Percentiles rank a stretch among this genome's conserved stretches.
phyloP scores from a whole-genome alignment of 768 basidiomycete genomes.

The Amanita pseudoporphyria region DNA sequence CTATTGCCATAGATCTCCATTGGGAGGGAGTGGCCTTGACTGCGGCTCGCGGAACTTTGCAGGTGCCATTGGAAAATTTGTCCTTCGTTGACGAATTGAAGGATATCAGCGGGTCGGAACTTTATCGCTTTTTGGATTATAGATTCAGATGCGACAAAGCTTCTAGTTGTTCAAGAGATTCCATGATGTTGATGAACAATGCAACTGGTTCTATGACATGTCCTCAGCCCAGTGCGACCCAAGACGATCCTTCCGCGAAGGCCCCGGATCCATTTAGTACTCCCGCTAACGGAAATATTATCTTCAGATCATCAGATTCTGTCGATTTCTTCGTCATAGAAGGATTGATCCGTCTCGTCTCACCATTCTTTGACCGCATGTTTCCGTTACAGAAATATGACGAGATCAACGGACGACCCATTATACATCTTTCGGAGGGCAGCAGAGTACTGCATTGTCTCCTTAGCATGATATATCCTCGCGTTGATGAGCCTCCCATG shows the following conservation, averaged over 20 bases:
- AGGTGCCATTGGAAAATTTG: conserved; percentile 28
- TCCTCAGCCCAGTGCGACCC: background rate
- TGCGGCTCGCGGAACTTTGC: conserved; percentile 25
- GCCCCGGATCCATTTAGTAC: background rate
- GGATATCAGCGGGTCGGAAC: background rate
- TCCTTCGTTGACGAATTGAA: background rate
- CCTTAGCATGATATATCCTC: conserved; percentile 6
- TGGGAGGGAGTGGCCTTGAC: conserved; percentile 12
- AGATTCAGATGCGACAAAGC: background rate
- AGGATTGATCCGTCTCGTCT: background rate
- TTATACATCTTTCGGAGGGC: conserved; percentile 11
- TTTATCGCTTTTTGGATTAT: conserved; percentile 1
- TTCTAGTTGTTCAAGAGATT: background rate
- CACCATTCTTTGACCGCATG: conserved; percentile 17
- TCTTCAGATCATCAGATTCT: conserved; percentile 3
- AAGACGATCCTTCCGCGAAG: background rate
- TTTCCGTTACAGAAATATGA: conserved; percentile 14
- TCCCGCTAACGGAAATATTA: background rate
- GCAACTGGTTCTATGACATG: background rate
- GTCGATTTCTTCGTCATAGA: conserved; percentile 2
- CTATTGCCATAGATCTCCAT: background rate
- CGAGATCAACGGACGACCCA: conserved; percentile 2
- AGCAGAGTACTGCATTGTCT: conserved; percentile 6
- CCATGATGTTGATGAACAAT: background rate
- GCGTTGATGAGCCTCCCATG: background rate